These are phyloP conservation scores for Posidonia australis DNA, from an alignment of 106 monocot species.

Conservation along the genomic window DNA sequence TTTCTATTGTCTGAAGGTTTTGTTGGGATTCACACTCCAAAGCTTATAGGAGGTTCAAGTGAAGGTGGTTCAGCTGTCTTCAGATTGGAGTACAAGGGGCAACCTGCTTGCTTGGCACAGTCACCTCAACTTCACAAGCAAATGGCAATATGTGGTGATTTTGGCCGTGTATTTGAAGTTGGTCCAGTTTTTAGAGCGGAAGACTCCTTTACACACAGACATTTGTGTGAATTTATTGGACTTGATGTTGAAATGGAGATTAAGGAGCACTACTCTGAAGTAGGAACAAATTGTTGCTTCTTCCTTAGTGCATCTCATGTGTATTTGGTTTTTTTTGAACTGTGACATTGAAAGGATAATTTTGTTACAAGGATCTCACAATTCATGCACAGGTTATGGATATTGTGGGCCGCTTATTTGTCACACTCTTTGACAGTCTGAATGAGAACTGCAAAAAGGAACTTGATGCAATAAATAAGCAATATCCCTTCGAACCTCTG, in stretches of 20 bases:
- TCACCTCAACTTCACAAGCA: constrained; percentile 89
- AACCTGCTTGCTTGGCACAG: constrained; percentile 84
- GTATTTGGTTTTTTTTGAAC: background rate
- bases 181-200: constrained; percentile 89
- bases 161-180: constrained; percentile 81
- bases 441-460: constrained; percentile 71
- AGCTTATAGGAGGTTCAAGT: constrained; percentile 65
- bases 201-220: constrained; percentile 82
- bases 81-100: constrained; percentile 78
- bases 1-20: constrained; percentile 53
- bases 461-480: constrained; percentile 62
- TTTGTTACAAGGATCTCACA: background rate
- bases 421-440: constrained; percentile 73
- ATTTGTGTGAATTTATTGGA: constrained; percentile 82
- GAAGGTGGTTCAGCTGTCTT: constrained; percentile 96
- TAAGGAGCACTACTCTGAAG: constrained; percentile 87
- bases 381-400: constrained; percentile 62
- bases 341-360: background rate
- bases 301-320: background rate
- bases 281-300: constrained; percentile 11
- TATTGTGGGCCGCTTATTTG: constrained; percentile 76
- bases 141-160: constrained; percentile 76
- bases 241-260: constrained; percentile 97
- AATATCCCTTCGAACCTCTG: constrained; percentile 84
- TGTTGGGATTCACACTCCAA: constrained; percentile 66